phyloP scores from a whole-genome alignment of 2,329 filamentous ascomycete genomes.

The Colletotrichum paranaense region DNA sequence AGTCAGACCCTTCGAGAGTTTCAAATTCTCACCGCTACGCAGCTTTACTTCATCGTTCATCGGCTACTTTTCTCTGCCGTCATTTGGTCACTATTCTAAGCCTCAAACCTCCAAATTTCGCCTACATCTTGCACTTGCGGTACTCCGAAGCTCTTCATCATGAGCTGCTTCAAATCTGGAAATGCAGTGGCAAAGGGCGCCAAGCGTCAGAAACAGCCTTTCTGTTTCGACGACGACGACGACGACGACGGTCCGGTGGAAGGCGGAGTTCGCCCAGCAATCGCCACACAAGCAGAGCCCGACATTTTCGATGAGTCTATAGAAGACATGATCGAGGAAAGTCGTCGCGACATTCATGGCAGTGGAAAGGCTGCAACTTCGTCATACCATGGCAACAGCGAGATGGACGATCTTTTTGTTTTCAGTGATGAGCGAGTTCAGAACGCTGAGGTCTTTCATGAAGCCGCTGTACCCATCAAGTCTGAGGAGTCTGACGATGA shows the following conservation, averaged over 20 bases:
- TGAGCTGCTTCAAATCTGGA: not conserved
- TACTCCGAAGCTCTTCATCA: not conserved
- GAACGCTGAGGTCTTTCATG: rapidly evolving
- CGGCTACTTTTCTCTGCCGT: not conserved
- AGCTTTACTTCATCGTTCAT: not conserved
- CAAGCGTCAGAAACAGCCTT: not conserved
- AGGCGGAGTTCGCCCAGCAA: too few relatives aligned
- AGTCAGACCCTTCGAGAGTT: not conserved
- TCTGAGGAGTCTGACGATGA: not conserved
- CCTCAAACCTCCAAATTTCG: not conserved
- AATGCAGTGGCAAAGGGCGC: not conserved
- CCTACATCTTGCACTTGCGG: not conserved
- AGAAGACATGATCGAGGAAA: not conserved
- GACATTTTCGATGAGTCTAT: not conserved
- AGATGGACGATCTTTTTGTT: not conserved
- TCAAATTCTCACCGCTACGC: not conserved
- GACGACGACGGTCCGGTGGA: too few relatives aligned
- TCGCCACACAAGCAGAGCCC: not conserved
- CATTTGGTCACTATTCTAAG: not conserved
- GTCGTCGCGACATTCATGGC: not conserved
- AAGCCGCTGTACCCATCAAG: not conserved
- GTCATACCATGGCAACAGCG: not conserved
- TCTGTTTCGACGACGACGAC: not conserved
- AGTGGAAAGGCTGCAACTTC: not conserved
- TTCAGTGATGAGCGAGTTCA: not conserved